A percentile compares a stretch with the other conserved stretches of the same genome.
These are phyloP conservation scores for Gymnopilus junonius DNA, from an alignment of 768 basidiomycete species.

Conservation along the genomic window DNA sequence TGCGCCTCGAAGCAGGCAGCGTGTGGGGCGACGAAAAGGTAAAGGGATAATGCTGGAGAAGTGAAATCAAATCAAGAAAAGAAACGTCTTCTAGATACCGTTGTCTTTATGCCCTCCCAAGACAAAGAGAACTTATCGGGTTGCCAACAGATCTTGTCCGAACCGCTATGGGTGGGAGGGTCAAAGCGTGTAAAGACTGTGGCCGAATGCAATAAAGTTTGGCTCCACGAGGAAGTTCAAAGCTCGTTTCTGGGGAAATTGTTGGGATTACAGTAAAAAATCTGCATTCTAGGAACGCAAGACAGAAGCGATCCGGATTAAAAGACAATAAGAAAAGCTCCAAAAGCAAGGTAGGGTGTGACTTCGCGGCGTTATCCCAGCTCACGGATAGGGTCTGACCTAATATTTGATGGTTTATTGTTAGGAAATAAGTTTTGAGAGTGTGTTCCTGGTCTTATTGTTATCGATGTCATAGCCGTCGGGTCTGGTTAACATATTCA, in stretches of 20 bases:
- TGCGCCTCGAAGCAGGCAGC: background rate
- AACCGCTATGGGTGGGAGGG: constrained; percentile 23
- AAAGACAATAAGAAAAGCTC: constrained; percentile 39
- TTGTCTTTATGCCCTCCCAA: constrained; percentile 31
- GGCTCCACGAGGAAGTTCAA: constrained; percentile 37
- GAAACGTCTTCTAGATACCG: constrained; percentile 5
- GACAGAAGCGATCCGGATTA: constrained; percentile 22
- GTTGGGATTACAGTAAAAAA: constrained; percentile 30
- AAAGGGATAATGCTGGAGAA: background rate
- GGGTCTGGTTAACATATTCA: constrained; percentile 9
- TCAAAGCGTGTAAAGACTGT: constrained; percentile 29
- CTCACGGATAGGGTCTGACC: constrained; percentile 23
- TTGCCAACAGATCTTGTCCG: constrained; percentile 28
- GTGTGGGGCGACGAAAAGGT: background rate
- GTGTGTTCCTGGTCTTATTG: constrained; percentile 48
- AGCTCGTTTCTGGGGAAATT: constrained; percentile 31
- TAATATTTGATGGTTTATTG: constrained; percentile 36
- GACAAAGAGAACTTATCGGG: constrained; percentile 33
- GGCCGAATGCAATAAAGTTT: constrained; percentile 36
- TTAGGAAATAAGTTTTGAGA: constrained; percentile 24
- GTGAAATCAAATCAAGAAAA: constrained; percentile 13
- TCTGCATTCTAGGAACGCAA: constrained; percentile 37
- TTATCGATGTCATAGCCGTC: constrained; percentile 30
- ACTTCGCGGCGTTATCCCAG: constrained; percentile 31
- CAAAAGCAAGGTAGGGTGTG: constrained; percentile 31